A percentile compares a stretch with the other conserved stretches of the same genome.
Conservation (phyloP, 768 basidiomycete species). For the Serendipita sp. region DNA sequence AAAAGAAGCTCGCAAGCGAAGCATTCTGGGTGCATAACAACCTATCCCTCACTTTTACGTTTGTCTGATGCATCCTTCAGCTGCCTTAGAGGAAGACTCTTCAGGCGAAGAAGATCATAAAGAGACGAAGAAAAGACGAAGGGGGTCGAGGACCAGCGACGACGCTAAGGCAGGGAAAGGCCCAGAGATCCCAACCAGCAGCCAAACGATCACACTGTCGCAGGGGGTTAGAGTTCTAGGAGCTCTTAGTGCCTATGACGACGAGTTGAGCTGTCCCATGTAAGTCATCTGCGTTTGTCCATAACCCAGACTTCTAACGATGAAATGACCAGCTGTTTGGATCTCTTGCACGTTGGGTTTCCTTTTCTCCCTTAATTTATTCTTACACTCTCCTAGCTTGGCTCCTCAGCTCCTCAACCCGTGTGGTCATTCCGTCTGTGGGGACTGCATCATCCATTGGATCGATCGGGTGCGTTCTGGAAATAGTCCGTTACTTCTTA, state of each 20-base stretch:
- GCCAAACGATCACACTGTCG: not conserved
- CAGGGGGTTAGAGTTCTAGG: not conserved
- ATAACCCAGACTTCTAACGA: conserved; percentile 27
- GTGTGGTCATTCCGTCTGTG: not conserved
- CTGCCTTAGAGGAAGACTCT: not conserved
- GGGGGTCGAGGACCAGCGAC: not conserved
- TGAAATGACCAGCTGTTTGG: not conserved
- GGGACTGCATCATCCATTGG: not conserved
- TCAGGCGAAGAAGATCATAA: not conserved
- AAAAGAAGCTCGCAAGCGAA: not conserved
- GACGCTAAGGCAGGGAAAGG: not conserved
- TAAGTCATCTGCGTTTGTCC: not conserved
- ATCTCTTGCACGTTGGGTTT: not conserved
- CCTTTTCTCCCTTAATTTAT: not conserved
- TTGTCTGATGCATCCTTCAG: not conserved
- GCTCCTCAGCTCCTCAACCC: not conserved
- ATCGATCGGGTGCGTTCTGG: not conserved
- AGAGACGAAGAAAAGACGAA: not conserved
- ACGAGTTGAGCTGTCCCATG: conserved; percentile 4
- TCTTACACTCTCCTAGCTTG: conserved; percentile 28
- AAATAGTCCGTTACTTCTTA: not conserved
- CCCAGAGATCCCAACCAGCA: not conserved
- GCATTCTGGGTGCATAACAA: not conserved
- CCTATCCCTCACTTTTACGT: not conserved
- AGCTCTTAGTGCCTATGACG: not conserved